Percentiles rank a stretch among this genome's conserved stretches.
Evolutionary conservation across 2,329 filamentous ascomycete genomes (phyloP).

Genomic region (Fusarium continuum): DNA sequence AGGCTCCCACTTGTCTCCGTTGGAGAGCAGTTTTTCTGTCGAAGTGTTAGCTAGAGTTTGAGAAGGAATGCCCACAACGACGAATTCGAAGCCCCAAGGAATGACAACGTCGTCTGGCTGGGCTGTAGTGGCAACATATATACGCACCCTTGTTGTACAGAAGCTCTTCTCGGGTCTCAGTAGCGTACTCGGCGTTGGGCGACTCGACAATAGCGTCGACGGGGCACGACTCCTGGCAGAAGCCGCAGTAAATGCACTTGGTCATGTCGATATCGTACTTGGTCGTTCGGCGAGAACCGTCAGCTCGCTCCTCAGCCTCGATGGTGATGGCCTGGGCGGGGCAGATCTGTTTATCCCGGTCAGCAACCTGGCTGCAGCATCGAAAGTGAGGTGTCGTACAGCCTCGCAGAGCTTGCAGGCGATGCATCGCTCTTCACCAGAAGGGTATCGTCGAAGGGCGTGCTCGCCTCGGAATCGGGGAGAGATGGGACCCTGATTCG

Average conservation of each 20-base stretch:
- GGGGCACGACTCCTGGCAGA: conserved; percentile 98
- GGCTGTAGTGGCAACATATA: neutral
- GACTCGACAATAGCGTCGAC: conserved; percentile 86
- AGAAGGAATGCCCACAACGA: too few relatives aligned
- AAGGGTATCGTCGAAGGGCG: conserved; percentile 93
- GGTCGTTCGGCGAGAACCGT: conserved; percentile 93
- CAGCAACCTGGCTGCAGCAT: conserved; percentile 3
- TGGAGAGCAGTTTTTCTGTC: conserved; percentile 82
- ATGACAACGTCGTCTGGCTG: neutral
- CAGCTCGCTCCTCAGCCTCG: conserved; percentile 96
- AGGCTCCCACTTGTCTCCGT: conserved; percentile 97
- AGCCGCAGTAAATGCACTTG: conserved; percentile 99
- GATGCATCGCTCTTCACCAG: conserved; percentile 98
- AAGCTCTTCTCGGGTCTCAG: conserved; percentile 84
- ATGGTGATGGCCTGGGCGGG: conserved; percentile 98
- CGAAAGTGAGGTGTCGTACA: conserved; percentile 50
- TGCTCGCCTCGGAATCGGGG: conserved; percentile 98
- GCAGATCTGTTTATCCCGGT: conserved; percentile 70
- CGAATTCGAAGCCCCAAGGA: too few relatives aligned
- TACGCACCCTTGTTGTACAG: conserved; percentile 87
- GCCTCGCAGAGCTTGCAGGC: conserved; percentile 99
- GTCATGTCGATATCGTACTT: conserved; percentile 99
- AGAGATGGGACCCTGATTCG: conserved; percentile 83
- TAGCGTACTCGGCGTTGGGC: conserved; percentile 70
- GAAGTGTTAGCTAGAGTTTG: conserved; percentile 29